Evolutionary conservation across 179 eudicot species (phyloP).

Genomic region (Monotropa hypopitys): DNA sequence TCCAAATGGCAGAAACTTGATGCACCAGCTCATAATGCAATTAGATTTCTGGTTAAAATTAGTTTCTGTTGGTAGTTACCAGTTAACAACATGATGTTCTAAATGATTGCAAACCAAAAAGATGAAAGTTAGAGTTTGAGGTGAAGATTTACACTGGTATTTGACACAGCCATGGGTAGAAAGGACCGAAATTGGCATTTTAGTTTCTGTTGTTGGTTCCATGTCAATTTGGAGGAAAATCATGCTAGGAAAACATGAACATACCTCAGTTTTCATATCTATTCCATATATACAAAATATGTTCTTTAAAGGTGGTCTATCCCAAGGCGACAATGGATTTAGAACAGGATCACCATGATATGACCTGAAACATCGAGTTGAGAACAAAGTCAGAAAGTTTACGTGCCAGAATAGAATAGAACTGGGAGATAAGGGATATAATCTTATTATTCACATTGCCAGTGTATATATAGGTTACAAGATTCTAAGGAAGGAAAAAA

Average conservation of each 20-base stretch:
- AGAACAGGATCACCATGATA: constrained; percentile 81
- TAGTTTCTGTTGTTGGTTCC: background rate
- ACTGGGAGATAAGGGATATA: no score
- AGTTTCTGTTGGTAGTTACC: background rate
- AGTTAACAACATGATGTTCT: background rate
- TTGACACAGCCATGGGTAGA: background rate
- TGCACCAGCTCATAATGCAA: background rate
- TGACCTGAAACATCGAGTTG: constrained; percentile 36
- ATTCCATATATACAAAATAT: constrained; percentile 89
- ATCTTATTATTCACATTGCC: no score
- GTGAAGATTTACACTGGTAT: background rate
- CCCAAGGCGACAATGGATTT: constrained; percentile 94
- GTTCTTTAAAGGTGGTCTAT: constrained; percentile 86
- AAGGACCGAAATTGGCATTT: background rate
- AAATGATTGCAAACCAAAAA: constrained; percentile 1
- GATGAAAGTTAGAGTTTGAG: background rate
- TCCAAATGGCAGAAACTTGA: background rate
- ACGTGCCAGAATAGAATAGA: no score
- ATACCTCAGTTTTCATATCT: constrained; percentile 89
- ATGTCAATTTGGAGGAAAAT: background rate
- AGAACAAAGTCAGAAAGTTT: background rate
- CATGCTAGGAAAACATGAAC: background rate
- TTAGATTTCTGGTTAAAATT: background rate
- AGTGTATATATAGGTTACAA: no score
- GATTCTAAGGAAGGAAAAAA: no score